phyloP scores from a whole-genome alignment of 148 eudicot species.

The Talinum fruticosum region DNA sequence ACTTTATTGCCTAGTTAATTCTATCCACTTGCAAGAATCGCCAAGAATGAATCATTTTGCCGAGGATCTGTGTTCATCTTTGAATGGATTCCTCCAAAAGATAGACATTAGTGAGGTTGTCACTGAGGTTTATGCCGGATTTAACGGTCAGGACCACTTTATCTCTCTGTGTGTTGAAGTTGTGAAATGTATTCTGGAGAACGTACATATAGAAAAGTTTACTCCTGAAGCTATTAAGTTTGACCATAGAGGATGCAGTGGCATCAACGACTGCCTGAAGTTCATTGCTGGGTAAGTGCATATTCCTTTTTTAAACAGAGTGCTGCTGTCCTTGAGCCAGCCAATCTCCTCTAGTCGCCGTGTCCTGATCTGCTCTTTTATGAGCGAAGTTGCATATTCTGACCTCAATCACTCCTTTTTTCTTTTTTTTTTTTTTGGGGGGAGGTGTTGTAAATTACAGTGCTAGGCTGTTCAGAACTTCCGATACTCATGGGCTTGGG shows the following conservation, averaged over 20 bases:
- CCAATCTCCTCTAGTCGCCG: not conserved
- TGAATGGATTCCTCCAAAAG: conserved; percentile 46
- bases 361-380: not conserved
- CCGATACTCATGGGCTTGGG: not conserved
- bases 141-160: conserved; percentile 19
- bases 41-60: conserved; percentile 39
- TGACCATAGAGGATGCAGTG: conserved; percentile 31
- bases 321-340: not conserved
- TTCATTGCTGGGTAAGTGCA: conserved; percentile 52
- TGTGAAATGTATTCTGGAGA: conserved; percentile 50
- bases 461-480: not conserved
- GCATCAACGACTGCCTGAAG: conserved; percentile 38
- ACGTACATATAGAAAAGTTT: conserved; percentile 27
- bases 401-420: no score
- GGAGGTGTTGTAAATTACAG: not conserved
- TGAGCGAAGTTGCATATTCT: not conserved
- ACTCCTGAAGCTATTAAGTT: conserved; percentile 35
- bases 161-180: conserved; percentile 40
- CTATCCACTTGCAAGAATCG: conserved; percentile 25
- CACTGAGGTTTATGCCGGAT: conserved; percentile 20
- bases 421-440: not conserved
- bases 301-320: not conserved
- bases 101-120: conserved; percentile 19
- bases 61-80: conserved; percentile 41
- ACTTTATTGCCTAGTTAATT: conserved; percentile 48